A percentile compares a stretch with the other conserved stretches of the same genome.
Evolutionary conservation across 2,329 filamentous ascomycete species (phyloP).

Genomic region (Tolypocladium amazonense): DNA sequence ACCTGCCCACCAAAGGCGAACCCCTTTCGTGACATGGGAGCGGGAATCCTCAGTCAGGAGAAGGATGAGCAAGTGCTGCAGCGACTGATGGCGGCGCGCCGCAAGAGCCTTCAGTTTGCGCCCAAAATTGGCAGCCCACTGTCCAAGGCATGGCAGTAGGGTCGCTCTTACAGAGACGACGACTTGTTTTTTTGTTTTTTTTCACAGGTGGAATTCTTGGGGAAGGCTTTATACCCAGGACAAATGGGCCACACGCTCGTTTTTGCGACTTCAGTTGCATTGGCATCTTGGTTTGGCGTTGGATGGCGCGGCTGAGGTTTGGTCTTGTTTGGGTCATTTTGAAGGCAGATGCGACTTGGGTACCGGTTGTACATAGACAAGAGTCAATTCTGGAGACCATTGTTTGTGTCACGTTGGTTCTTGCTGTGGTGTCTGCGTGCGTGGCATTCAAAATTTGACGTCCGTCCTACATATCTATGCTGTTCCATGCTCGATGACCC

Average conservation of each 20-base stretch:
- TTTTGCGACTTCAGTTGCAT: neutral
- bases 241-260: neutral
- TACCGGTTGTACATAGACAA: neutral
- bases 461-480: neutral
- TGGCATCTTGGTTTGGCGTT: neutral
- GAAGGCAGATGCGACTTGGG: neutral
- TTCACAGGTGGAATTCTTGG: neutral
- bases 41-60: conserved; percentile 33
- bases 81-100: conserved; percentile 58
- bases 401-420: neutral
- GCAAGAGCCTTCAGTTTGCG: conserved; percentile 70
- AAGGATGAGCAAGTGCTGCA: conserved; percentile 48
- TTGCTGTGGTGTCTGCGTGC: neutral
- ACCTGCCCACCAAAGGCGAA: conserved; percentile 45
- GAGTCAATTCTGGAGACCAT: neutral
- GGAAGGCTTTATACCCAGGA: neutral
- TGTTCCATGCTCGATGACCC: neutral
- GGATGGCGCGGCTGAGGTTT: neutral
- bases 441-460: neutral
- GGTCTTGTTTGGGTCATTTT: neutral
- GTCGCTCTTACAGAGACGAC: neutral
- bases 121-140: conserved; percentile 67
- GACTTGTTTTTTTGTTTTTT: neutral
- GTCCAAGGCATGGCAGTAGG: conserved; percentile 40
- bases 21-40: conserved; percentile 26